Evolutionary conservation across 352 stramenopile species (phyloP).

Genomic region (Chrysophaeum taylorii): DNA sequence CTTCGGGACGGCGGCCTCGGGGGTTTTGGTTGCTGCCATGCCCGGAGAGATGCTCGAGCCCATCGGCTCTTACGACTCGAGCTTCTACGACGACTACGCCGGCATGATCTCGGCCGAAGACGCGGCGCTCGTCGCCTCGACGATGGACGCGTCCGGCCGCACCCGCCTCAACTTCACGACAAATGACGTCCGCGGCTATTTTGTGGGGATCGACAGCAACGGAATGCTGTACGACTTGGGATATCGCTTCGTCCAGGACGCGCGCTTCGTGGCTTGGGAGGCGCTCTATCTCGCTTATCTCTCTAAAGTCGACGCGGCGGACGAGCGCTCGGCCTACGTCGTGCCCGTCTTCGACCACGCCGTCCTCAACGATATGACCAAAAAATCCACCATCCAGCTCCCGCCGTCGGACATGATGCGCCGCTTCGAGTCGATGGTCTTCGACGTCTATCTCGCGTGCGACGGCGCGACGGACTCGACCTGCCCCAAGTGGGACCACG

Average conservation of each 20-base stretch:
- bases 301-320: background rate
- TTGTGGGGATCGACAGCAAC: background rate
- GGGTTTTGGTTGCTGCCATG: no score
- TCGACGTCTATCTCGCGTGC: no score
- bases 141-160: background rate
- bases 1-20: no score
- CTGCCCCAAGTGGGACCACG: no score
- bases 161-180: background rate
- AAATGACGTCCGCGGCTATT: background rate
- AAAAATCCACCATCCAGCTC: no score
- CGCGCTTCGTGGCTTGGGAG: background rate
- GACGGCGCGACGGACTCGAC: no score
- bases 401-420: no score
- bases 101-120: background rate
- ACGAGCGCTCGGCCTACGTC: background rate
- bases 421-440: no score
- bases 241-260: background rate
- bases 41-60: no score
- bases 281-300: background rate
- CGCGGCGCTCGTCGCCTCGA: background rate
- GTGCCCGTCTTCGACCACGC: background rate
- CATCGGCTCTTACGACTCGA: no score
- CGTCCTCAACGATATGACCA: background rate
- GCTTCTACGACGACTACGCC: background rate
- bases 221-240: background rate